These are phyloP conservation scores for Striga hermonthica DNA, from an alignment of 305 asterid species.

Conservation along the genomic window DNA sequence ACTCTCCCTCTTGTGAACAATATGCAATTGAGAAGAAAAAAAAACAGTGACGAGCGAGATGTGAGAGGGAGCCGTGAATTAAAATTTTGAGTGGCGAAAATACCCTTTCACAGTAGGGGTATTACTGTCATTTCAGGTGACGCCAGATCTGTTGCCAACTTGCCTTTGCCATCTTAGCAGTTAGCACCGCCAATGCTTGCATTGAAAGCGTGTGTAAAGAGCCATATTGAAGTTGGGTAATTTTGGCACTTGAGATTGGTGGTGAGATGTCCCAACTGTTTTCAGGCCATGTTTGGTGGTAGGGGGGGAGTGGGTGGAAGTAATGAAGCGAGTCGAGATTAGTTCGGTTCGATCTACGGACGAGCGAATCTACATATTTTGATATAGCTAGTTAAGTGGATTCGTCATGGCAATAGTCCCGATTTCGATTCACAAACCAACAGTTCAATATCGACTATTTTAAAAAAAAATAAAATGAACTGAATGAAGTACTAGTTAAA, in stretches of 20 bases:
- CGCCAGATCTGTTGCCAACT: constrained; percentile 21
- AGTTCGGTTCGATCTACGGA: too few relatives aligned
- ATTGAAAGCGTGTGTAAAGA: neutral
- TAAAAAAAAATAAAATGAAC: too few relatives aligned
- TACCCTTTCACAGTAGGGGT: constrained; percentile 22
- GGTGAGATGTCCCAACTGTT: constrained; percentile 27
- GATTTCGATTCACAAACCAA: too few relatives aligned
- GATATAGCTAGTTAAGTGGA: too few relatives aligned
- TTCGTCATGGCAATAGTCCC: too few relatives aligned
- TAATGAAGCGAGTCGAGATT: too few relatives aligned
- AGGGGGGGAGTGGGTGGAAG: neutral
- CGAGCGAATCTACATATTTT: too few relatives aligned
- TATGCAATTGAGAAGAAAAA: constrained; percentile 25
- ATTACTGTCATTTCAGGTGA: constrained; percentile 26
- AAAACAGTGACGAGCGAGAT: constrained; percentile 29
- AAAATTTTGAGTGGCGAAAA: neutral
- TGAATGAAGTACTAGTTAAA: too few relatives aligned
- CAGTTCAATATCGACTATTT: too few relatives aligned
- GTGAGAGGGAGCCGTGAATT: constrained; percentile 16
- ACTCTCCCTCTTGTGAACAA: constrained; percentile 24
- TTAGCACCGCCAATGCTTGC: too few relatives aligned
- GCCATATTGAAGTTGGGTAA: neutral
- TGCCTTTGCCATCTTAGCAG: neutral
- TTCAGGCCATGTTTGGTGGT: constrained; percentile 16
- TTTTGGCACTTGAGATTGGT: neutral